Evolutionary conservation across 805 yeast species (phyloP).

Genomic region (Tetrapisispora nanseiensis): DNA sequence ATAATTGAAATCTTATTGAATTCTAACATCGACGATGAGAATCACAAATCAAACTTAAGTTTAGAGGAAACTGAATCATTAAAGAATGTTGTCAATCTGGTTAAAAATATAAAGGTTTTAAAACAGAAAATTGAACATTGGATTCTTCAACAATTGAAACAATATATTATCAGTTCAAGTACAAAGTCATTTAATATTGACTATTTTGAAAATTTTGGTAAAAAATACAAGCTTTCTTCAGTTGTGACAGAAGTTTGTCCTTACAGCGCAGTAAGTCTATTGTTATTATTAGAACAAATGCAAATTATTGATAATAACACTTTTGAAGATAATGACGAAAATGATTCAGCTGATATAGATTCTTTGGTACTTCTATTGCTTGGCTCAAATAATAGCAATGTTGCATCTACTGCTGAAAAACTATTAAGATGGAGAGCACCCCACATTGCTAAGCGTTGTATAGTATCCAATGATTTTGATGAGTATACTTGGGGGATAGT

Average conservation of each 20-base stretch:
- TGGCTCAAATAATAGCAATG: slow-evolving; percentile 12
- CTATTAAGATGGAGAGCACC: slow-evolving; percentile 46
- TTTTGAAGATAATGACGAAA: slow-evolving; percentile 4
- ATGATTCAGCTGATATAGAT: slow-evolving; percentile 7
- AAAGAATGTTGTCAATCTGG: slow-evolving; percentile 6
- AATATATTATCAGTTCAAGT: slow-evolving; percentile 5
- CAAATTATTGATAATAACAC: slow-evolving; percentile 19
- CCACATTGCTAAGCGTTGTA: slow-evolving; percentile 21
- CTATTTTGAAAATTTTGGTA: slow-evolving; percentile 3
- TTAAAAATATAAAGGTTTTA: slow-evolving; percentile 6
- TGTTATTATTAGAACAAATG: slow-evolving; percentile 33
- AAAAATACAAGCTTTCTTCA: too few relatives aligned
- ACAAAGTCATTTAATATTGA: slow-evolving; percentile 8
- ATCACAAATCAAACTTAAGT: background rate
- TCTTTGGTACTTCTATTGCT: slow-evolving; percentile 12
- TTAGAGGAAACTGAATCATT: background rate
- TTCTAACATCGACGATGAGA: background rate
- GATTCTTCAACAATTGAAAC: slow-evolving; percentile 5
- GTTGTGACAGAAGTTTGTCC: too few relatives aligned
- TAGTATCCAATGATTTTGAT: slow-evolving; percentile 14
- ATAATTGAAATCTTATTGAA: background rate
- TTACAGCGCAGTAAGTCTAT: slow-evolving; percentile 9
- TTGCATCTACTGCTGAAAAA: slow-evolving; percentile 12
- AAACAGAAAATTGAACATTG: slow-evolving; percentile 9
- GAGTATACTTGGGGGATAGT: slow-evolving; percentile 40